Conservation (phyloP, 371 early-diverging fungal species). For the Saksenaea oblongispora region DNA sequence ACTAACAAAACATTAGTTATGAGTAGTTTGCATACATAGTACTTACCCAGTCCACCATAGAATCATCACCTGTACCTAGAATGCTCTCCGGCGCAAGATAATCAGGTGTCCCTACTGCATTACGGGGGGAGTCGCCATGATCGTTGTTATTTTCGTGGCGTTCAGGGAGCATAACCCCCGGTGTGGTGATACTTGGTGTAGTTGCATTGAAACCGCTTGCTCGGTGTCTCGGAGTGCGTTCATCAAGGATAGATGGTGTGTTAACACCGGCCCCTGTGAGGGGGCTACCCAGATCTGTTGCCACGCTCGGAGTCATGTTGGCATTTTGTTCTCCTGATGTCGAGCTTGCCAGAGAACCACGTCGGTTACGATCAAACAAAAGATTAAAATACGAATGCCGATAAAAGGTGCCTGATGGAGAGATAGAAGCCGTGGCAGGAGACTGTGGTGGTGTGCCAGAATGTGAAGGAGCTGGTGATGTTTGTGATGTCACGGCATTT, state of each 20-base stretch:
- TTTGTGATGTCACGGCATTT: conserved; percentile 26
- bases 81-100: conserved; percentile 97
- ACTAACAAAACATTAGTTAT: conserved; percentile 44
- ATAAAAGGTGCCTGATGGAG: conserved; percentile 23
- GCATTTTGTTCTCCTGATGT: conserved; percentile 16
- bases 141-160: conserved; percentile 15
- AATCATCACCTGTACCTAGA: conserved; percentile 82
- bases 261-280: background rate
- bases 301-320: conserved; percentile 1
- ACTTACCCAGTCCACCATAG: conserved; percentile 89
- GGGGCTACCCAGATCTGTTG: background rate
- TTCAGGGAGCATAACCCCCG: conserved; percentile 30
- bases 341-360: conserved; percentile 31
- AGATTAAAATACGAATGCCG: conserved; percentile 34
- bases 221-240: conserved; percentile 13
- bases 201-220: conserved; percentile 10
- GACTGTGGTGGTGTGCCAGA: conserved; percentile 46
- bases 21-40: background rate
- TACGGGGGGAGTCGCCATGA: conserved; percentile 6
- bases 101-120: conserved; percentile 93
- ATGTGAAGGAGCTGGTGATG: conserved; percentile 46
- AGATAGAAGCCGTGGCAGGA: conserved; percentile 5
- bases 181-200: conserved; percentile 10
- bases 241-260: background rate
- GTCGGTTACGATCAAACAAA: conserved; percentile 27